phyloP scores from a whole-genome alignment of 768 basidiomycete genomes.

The Lentinula raphanica region DNA sequence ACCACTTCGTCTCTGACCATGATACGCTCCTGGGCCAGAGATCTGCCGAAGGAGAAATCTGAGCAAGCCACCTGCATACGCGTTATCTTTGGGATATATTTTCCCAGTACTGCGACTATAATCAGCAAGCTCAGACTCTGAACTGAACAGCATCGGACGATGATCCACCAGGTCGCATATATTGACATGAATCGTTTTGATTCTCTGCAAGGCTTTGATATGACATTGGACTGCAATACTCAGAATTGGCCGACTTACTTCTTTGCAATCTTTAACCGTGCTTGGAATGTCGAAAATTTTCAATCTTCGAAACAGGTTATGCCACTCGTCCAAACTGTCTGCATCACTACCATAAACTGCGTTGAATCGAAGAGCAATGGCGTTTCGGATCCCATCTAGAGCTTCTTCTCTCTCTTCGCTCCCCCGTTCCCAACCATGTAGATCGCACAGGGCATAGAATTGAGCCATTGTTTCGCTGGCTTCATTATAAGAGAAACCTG shows the following conservation, averaged over 20 bases:
- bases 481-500: background rate
- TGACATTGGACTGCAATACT: background rate
- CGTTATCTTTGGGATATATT: slow-evolving; percentile 26
- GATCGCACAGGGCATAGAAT: background rate
- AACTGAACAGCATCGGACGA: slow-evolving; percentile 11
- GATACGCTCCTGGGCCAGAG: too few relatives aligned
- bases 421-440: background rate
- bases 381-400: slow-evolving; percentile 2
- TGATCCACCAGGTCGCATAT: slow-evolving; percentile 32
- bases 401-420: background rate
- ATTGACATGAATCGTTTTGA: slow-evolving; percentile 30
- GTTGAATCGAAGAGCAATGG: slow-evolving; percentile 8
- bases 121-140: slow-evolving; percentile 22
- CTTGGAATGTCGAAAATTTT: background rate
- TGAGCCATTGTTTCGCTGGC: slow-evolving; percentile 6
- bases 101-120: slow-evolving; percentile 24
- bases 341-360: slow-evolving; percentile 3
- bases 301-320: background rate
- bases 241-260: background rate
- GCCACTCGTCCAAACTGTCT: background rate
- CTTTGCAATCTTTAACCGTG: slow-evolving; percentile 1
- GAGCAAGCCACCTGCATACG: slow-evolving; percentile 22
- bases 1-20: too few relatives aligned
- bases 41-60: background rate
- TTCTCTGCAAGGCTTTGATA: slow-evolving; percentile 16